Percentiles rank a stretch among this genome's conserved stretches.
phyloP scores from a whole-genome alignment of 2,329 filamentous ascomycete genomes.

The Fusarium cicatricum region DNA sequence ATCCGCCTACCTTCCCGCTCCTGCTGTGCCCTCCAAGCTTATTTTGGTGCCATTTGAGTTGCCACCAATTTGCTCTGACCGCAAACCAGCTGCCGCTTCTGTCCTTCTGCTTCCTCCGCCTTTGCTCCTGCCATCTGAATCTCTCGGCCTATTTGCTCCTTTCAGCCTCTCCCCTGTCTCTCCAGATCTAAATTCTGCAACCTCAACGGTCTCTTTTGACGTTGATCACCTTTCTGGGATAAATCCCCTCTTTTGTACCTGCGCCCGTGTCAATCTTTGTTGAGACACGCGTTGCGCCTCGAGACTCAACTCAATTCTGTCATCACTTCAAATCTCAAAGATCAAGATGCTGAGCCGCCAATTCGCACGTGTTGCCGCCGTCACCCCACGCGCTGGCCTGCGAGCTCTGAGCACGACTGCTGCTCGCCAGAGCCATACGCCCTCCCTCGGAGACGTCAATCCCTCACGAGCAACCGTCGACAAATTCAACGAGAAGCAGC shows the following conservation, averaged over 20 bases:
- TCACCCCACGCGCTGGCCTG: slow-evolving; percentile 56
- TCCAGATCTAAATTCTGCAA: slow-evolving; percentile 19
- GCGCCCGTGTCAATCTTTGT: slow-evolving; percentile 29
- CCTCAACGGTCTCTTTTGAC: slow-evolving; percentile 32
- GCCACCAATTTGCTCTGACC: slow-evolving; percentile 37
- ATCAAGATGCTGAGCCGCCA: slow-evolving; percentile 59
- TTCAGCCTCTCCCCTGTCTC: slow-evolving; percentile 30
- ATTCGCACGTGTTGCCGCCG: slow-evolving; percentile 55
- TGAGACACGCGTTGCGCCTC: slow-evolving; percentile 28
- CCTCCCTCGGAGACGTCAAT: slow-evolving; percentile 87
- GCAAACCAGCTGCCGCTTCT: slow-evolving; percentile 38
- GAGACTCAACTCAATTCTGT: slow-evolving; percentile 22
- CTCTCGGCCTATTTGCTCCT: slow-evolving; percentile 30
- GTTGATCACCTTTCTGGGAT: slow-evolving; percentile 25
- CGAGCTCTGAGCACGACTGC: slow-evolving; percentile 68
- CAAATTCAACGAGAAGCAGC: slow-evolving; percentile 84
- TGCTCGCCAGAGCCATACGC: slow-evolving; percentile 58
- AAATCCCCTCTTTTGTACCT: slow-evolving; percentile 19
- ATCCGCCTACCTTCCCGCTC: slow-evolving; percentile 32
- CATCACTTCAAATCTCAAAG: slow-evolving; percentile 39
- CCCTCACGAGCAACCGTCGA: slow-evolving; percentile 69
- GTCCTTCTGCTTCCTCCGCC: slow-evolving; percentile 16
- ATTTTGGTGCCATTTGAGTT: slow-evolving; percentile 22
- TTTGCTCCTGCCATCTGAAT: slow-evolving; percentile 21
- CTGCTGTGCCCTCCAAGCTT: slow-evolving; percentile 37